Percentiles rank a stretch among this genome's conserved stretches.
Conservation (phyloP, 2,329 filamentous ascomycete species). For the Didymella exigua region DNA sequence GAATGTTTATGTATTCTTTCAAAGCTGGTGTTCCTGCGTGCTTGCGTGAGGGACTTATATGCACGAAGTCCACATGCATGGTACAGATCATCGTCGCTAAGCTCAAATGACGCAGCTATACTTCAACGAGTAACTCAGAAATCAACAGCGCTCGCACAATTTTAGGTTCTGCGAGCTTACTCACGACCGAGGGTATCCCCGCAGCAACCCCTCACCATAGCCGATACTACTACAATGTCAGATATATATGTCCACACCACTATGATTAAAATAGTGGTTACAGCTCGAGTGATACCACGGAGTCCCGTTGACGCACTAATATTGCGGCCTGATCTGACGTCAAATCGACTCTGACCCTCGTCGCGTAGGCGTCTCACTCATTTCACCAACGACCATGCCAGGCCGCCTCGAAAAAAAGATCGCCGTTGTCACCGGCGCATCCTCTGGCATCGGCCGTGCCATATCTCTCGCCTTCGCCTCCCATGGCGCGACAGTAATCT, state of each 20-base stretch:
- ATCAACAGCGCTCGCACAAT: background rate
- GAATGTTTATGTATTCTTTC: slow-evolving; percentile 2
- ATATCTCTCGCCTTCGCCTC: slow-evolving; percentile 39
- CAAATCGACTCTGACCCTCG: background rate
- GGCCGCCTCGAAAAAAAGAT: slow-evolving; percentile 36
- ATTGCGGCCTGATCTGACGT: background rate
- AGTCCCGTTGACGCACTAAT: background rate
- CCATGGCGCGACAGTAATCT: slow-evolving; percentile 42
- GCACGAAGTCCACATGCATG: background rate
- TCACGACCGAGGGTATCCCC: slow-evolving; percentile 14
- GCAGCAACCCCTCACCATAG: slow-evolving; percentile 13
- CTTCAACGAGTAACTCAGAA: background rate
- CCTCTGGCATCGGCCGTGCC: slow-evolving; percentile 44
- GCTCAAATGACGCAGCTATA: background rate
- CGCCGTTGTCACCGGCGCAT: slow-evolving; percentile 45
- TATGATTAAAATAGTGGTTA: background rate
- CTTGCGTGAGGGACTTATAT: background rate
- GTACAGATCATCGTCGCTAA: background rate
- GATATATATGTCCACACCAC: background rate
- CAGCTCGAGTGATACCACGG: background rate
- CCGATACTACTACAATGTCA: background rate
- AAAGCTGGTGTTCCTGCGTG: background rate
- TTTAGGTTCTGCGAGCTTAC: background rate
- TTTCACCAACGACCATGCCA: background rate
- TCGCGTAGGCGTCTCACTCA: background rate